Percentiles rank a stretch among this genome's conserved stretches.
Evolutionary conservation across 345 rosid species (phyloP).

Genomic region (Physaria fendleri): DNA sequence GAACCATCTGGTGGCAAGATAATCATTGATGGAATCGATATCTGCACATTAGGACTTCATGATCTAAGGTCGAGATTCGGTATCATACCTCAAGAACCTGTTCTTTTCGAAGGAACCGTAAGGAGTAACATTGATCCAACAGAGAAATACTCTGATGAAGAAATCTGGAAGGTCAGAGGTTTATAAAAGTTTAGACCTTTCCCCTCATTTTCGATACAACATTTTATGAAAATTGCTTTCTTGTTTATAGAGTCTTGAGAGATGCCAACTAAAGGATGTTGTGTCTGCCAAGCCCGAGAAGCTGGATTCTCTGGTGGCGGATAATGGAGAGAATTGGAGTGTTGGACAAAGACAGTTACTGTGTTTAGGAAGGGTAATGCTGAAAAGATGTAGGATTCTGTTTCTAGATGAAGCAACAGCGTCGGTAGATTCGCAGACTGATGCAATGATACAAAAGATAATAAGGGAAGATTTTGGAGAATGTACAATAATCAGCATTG

Average conservation of each 20-base stretch:
- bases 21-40: slow-evolving; percentile 73
- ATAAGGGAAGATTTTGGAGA: slow-evolving; percentile 74
- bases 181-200: background rate
- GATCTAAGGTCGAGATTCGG: slow-evolving; percentile 90
- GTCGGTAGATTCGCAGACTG: slow-evolving; percentile 92
- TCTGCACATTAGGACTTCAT: slow-evolving; percentile 70
- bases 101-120: slow-evolving; percentile 93
- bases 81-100: slow-evolving; percentile 97
- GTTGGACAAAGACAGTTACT: slow-evolving; percentile 96
- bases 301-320: slow-evolving; percentile 74
- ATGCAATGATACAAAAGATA: slow-evolving; percentile 81
- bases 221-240: background rate
- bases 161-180: slow-evolving; percentile 76
- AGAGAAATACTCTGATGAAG: slow-evolving; percentile 72
- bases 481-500: slow-evolving; percentile 89
- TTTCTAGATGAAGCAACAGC: slow-evolving; percentile 96
- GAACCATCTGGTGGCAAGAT: slow-evolving; percentile 84
- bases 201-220: background rate
- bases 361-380: slow-evolving; percentile 86
- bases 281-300: slow-evolving; percentile 72
- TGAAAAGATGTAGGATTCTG: slow-evolving; percentile 65
- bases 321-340: slow-evolving; percentile 93
- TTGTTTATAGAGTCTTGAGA: slow-evolving; percentile 57
- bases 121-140: slow-evolving; percentile 90
- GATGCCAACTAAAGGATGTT: slow-evolving; percentile 82